Percentiles rank a stretch among this genome's conserved stretches.
phyloP scores from a whole-genome alignment of 2,329 filamentous ascomycete species.

The Peltaster fructicola region DNA sequence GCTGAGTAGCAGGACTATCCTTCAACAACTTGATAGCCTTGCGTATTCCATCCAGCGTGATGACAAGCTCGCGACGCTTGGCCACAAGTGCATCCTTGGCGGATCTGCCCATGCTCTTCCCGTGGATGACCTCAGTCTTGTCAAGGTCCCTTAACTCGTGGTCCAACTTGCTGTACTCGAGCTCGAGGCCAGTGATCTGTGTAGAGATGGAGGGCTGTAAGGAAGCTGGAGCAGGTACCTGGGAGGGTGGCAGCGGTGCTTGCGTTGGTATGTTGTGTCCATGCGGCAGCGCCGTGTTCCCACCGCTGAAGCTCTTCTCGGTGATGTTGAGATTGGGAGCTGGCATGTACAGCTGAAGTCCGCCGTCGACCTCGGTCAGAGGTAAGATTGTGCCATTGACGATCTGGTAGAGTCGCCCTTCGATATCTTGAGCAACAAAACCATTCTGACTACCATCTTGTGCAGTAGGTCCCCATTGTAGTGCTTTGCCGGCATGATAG shows the following conservation, averaged over 20 bases:
- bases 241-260: no score
- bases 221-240: no score
- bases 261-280: neutral
- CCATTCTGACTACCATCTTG: constrained; percentile 18
- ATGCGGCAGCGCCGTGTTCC: constrained; percentile 2
- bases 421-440: constrained; percentile 19
- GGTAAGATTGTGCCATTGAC: constrained; percentile 20
- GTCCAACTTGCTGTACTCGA: constrained; percentile 20
- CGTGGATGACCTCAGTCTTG: constrained; percentile 21
- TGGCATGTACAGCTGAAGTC: constrained; percentile 18
- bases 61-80: constrained; percentile 18
- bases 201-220: constrained; percentile 12
- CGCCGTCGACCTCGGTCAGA: constrained; percentile 17
- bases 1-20: no score
- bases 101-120: constrained; percentile 14
- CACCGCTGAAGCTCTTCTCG: constrained; percentile 4
- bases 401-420: constrained; percentile 21
- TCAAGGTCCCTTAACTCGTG: constrained; percentile 19
- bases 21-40: constrained; percentile 18
- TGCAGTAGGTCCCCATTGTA: constrained; percentile 11
- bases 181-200: constrained; percentile 19
- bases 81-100: constrained; percentile 16
- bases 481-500: constrained; percentile 13
- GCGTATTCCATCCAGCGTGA: constrained; percentile 17
- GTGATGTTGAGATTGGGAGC: constrained; percentile 20